Conservation (phyloP, 2,329 filamentous ascomycete species). For the Alternaria ventricosa region DNA sequence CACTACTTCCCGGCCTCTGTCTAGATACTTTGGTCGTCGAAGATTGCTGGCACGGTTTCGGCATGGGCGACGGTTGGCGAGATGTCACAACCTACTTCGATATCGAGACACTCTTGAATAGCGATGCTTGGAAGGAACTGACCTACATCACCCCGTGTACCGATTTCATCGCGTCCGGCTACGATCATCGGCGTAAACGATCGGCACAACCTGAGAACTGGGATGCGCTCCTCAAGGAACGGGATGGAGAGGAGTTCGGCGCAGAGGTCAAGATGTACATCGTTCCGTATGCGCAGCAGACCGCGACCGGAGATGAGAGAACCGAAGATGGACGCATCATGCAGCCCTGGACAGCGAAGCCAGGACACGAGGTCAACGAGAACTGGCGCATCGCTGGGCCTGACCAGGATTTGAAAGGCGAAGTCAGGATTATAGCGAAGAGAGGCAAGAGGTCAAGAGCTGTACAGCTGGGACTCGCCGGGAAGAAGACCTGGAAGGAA, state of each 20-base stretch:
- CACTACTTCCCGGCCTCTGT: slow-evolving; percentile 40
- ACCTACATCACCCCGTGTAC: slow-evolving; percentile 43
- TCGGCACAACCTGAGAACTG: slow-evolving; percentile 39
- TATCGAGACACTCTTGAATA: slow-evolving; percentile 39
- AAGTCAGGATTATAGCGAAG: slow-evolving; percentile 40
- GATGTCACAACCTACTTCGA: slow-evolving; percentile 46
- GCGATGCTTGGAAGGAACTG: slow-evolving; percentile 44
- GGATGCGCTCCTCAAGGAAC: slow-evolving; percentile 37
- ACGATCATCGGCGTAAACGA: slow-evolving; percentile 38
- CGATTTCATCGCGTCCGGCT: slow-evolving; percentile 44
- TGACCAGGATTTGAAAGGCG: slow-evolving; percentile 41
- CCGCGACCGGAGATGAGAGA: slow-evolving; percentile 15
- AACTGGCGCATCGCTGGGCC: slow-evolving; percentile 35
- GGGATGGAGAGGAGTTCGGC: slow-evolving; percentile 38
- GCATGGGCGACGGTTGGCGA: slow-evolving; percentile 41
- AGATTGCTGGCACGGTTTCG: slow-evolving; percentile 46
- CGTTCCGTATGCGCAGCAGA: slow-evolving; percentile 24
- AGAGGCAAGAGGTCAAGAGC: slow-evolving; percentile 34
- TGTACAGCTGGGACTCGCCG: slow-evolving; percentile 36
- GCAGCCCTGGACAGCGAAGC: slow-evolving; percentile 37
- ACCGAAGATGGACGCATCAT: slow-evolving; percentile 29
- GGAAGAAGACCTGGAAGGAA: slow-evolving; percentile 39
- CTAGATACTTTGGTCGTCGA: slow-evolving; percentile 42
- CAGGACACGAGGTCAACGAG: slow-evolving; percentile 40
- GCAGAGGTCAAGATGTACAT: slow-evolving; percentile 46